These are phyloP conservation scores for Xylariaceae sp. DNA, from an alignment of 2,329 filamentous ascomycete species.

Conservation along the genomic window DNA sequence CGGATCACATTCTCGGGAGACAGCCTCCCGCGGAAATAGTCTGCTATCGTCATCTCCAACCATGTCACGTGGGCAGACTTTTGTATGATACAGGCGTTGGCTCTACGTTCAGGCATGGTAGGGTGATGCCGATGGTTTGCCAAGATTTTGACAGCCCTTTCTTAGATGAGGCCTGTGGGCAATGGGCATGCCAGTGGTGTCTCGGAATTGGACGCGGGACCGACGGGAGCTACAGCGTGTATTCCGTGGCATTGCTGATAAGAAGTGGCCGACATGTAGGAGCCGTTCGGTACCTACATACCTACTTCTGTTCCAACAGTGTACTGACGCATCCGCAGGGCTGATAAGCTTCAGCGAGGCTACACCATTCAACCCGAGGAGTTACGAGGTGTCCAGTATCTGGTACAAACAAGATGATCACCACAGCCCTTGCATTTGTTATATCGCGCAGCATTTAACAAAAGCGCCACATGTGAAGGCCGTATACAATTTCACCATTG, in stretches of 20 bases:
- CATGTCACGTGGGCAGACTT: slow-evolving; percentile 66
- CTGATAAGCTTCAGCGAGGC: slow-evolving; percentile 67
- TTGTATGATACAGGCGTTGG: slow-evolving; percentile 64
- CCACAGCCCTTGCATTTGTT: slow-evolving; percentile 58
- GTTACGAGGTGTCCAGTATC: slow-evolving; percentile 52
- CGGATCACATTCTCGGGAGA: slow-evolving; percentile 57
- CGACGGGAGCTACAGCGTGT: slow-evolving; percentile 58
- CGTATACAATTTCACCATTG: slow-evolving; percentile 59
- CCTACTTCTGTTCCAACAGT: neutral
- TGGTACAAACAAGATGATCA: slow-evolving; percentile 56
- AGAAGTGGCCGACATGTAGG: slow-evolving; percentile 61
- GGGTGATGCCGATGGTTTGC: slow-evolving; percentile 65
- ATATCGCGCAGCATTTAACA: slow-evolving; percentile 60
- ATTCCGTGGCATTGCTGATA: slow-evolving; percentile 55
- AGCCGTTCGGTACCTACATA: slow-evolving; percentile 19
- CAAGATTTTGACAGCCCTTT: slow-evolving; percentile 61
- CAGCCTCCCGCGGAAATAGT: slow-evolving; percentile 54
- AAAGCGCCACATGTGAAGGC: slow-evolving; percentile 54
- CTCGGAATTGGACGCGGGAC: slow-evolving; percentile 61
- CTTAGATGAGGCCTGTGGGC: slow-evolving; percentile 67
- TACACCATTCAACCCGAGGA: slow-evolving; percentile 59
- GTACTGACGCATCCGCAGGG: slow-evolving; percentile 45
- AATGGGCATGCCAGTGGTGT: slow-evolving; percentile 67
- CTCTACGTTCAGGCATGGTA: slow-evolving; percentile 58
- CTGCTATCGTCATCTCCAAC: slow-evolving; percentile 62